Evolutionary conservation across 768 basidiomycete species (phyloP), one percentile per base, ranked within the genome.

Genomic region (Trametes coccinea): DNA sequence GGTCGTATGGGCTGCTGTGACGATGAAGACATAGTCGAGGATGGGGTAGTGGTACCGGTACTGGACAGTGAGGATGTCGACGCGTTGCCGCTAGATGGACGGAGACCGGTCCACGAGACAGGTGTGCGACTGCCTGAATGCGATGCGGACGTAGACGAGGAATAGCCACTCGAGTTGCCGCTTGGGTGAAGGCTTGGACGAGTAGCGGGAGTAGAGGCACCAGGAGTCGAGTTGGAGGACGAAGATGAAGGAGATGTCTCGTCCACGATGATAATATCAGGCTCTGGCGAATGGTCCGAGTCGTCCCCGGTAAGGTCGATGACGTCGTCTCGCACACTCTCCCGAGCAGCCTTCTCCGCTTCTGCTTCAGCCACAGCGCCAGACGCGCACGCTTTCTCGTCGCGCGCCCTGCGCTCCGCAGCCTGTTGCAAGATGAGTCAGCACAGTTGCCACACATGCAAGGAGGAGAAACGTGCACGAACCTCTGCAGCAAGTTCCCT

Each of bases 401-500:
- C 94, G 10, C 77, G 75, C 11, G 79, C 77, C 63, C 95, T 78
- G 57, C 89, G 81, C 69, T 95, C 93, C 0, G 95, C 95, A 51
- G 95, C 95, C 94, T 97, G 68, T 11, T 55, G 52, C 45, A n/a
- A 33, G 41, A 61, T 47, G 59, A 44, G 55, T 58, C 31, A 58
- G 56, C 27, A 6, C 59, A 6, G 49, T 37, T 22, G 43, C 11
- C 5, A 4, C 41, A 30, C 16, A 34, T 49, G 37, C n/a, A 39
- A 30, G 59, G 39, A 3, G 9, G 49, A 11, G 44, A 49, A 29
- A 53, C 17, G 57, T 45, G 13, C 11, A 73, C 84, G 68, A 65
- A 87, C 87, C 76, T 82, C 80, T 10, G 87, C 91, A 29, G 92
- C 84, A 41, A 93, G 76, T 70, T 96, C 88, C 61, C 88, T 78